Conservation (phyloP, 805 yeast genomes). For the Candida saitoana region DNA sequence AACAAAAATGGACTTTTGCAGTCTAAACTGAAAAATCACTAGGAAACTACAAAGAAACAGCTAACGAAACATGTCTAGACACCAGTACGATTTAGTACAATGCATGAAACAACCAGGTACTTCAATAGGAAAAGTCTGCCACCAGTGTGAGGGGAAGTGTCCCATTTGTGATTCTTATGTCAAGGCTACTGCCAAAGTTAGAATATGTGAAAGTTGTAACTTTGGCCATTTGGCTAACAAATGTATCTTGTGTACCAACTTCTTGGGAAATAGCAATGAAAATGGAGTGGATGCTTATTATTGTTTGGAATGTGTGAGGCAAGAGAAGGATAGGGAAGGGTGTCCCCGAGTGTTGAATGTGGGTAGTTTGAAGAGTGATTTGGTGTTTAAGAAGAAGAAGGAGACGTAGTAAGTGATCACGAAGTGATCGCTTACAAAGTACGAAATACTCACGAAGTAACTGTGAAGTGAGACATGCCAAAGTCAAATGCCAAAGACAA, state of each 20-base stretch:
- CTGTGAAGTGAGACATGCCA: neutral
- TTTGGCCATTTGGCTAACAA: slow-evolving; percentile 59
- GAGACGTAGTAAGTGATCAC: neutral
- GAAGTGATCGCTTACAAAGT: no score
- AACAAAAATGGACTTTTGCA: no score
- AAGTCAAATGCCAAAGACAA: no score
- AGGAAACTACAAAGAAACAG: no score
- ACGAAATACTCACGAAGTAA: neutral
- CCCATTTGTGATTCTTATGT: slow-evolving; percentile 87
- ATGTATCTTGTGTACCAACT: slow-evolving; percentile 76
- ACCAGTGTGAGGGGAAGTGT: slow-evolving; percentile 86
- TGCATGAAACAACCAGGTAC: slow-evolving; percentile 86
- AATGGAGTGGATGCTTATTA: slow-evolving; percentile 55
- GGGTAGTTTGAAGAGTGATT: slow-evolving; percentile 71
- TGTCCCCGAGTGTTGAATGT: slow-evolving; percentile 82
- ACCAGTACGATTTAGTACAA: slow-evolving; percentile 77
- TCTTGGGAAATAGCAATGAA: slow-evolving; percentile 50
- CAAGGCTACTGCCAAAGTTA: slow-evolving; percentile 59
- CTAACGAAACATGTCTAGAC: slow-evolving; percentile 66
- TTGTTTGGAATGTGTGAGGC: slow-evolving; percentile 77
- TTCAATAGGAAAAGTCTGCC: slow-evolving; percentile 65
- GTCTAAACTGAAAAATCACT: no score
- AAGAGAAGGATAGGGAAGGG: slow-evolving; percentile 84
- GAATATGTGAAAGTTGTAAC: slow-evolving; percentile 83
- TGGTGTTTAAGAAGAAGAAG: slow-evolving; percentile 54